These are phyloP conservation scores for Zea mays DNA, from an alignment of 176 grass and related monocot genomes.

Conservation along the genomic window DNA sequence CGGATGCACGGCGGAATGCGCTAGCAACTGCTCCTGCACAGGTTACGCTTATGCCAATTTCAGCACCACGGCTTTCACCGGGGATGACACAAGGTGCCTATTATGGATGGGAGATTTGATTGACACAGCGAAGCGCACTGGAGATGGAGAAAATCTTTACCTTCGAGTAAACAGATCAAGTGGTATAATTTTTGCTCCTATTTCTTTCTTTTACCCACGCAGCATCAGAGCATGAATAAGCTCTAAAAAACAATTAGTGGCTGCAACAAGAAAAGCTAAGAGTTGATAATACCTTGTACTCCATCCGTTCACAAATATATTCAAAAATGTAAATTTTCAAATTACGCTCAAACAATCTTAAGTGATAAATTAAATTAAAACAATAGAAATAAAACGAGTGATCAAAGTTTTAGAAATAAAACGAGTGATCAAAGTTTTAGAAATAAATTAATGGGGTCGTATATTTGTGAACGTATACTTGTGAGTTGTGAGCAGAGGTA, in stretches of 20 bases:
- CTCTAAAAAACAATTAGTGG: neutral
- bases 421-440: no score
- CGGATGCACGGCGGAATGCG: neutral
- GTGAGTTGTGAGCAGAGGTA: no score
- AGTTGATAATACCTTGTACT: neutral
- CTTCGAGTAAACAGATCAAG: slow-evolving; percentile 1
- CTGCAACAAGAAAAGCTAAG: neutral
- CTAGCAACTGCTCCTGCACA: slow-evolving; percentile 12
- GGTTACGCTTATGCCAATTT: slow-evolving; percentile 12
- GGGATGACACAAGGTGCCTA: slow-evolving; percentile 22
- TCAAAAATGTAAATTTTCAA: no score
- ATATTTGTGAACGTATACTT: no score
- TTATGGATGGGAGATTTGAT: slow-evolving; percentile 11
- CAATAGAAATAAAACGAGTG: no score
- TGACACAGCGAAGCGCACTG: neutral
- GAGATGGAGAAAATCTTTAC: neutral
- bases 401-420: no score
- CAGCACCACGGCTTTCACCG: neutral
- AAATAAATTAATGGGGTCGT: no score
- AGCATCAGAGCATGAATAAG: neutral
- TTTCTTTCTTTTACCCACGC: neutral
- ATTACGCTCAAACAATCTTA: no score
- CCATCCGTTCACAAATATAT: no score
- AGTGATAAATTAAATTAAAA: no score
- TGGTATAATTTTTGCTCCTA: neutral